Evolutionary conservation across 225 moss, liverwort and hornwort genomes (phyloP).

Genomic region (Ulota crispa): DNA sequence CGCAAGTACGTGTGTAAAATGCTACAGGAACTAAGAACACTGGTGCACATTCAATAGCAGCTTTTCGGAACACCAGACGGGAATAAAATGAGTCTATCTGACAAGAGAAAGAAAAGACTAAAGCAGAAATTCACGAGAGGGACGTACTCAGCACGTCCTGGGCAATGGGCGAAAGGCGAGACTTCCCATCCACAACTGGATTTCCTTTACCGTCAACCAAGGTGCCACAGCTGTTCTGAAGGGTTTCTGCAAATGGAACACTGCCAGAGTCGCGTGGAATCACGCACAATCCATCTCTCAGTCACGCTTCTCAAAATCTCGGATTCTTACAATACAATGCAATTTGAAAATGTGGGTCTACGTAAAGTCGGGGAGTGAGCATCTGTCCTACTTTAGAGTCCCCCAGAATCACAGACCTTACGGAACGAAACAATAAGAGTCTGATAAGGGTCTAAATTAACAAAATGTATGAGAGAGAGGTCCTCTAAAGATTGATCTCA

Average conservation of each 20-base stretch:
- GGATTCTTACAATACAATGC: slow-evolving; percentile 11
- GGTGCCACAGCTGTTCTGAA: slow-evolving; percentile 79
- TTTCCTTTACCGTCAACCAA: slow-evolving; percentile 76
- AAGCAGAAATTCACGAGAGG: neutral
- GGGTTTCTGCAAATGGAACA: slow-evolving; percentile 72
- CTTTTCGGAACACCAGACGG: neutral
- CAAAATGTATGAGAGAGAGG: neutral
- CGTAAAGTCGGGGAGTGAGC: neutral
- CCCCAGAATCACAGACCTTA: neutral
- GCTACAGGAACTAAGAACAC: neutral
- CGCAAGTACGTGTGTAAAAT: neutral
- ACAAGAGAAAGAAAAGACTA: slow-evolving; percentile 4
- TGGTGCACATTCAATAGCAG: neutral
- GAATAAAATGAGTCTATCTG: neutral
- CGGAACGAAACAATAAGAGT: neutral
- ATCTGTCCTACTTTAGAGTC: neutral
- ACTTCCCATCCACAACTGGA: slow-evolving; percentile 73
- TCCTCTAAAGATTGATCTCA: neutral
- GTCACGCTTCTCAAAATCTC: slow-evolving; percentile 17
- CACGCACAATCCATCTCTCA: slow-evolving; percentile 22
- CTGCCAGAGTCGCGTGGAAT: slow-evolving; percentile 31
- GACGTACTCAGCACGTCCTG: slow-evolving; percentile 83
- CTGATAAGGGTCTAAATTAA: neutral
- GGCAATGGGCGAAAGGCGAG: slow-evolving; percentile 64
- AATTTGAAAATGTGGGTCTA: neutral